Evolutionary conservation across 306 rosid genomes (phyloP), one percentile per base, ranked within the genome.

Genomic region (Oxytropis ochrocephala): DNA sequence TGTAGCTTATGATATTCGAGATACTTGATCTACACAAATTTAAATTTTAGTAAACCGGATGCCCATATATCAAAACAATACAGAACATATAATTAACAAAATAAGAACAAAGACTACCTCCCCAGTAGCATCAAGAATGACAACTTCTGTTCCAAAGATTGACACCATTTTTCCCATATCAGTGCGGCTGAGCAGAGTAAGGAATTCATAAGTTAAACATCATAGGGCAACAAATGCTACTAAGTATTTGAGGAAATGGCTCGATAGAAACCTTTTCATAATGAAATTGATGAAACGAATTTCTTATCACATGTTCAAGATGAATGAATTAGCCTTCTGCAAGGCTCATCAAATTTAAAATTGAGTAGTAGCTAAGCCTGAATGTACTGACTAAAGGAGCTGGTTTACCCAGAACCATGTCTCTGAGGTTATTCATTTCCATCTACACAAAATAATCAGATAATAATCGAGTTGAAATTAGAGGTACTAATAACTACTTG

Each of bases 231-330:
- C 64, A 47, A 58, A 69, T 38, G 29, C 39, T 29, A 70, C 74
- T 51, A 29, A 13, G 27, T 70, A 30, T 36, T 49, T 29, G 18
- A 52, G 62, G 44, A 59, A 74, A 79, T 66, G 79, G 64, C 30
- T 70, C 14, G 36, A 73, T 46, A 72, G 55, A 80, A 74, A 94
- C 97, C 98, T 94, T 94, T 77, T 94, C 98, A 72, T 94, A 77
- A 80, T 94, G 98, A 81, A 94, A 94, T 73, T 94, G 98, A 77
- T 90, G 98, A 79, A 94, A 88, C 66, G 97, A 94, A 80, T 90
- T 88, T 81, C 82, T 84, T 75, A 94, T 94, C 49, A 94, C 98
- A 1, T 90, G 98, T 62, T 94, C 98, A 3, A n/a, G n/a, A n/a
- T n/a, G n/a, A n/a, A n/a, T n/a, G n/a, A n/a, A n/a, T n/a, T n/a